Percentiles rank a stretch among this genome's conserved stretches.
phyloP scores from a whole-genome alignment of 495 filamentous ascomycete genomes.

The Xylaria cubensis region DNA sequence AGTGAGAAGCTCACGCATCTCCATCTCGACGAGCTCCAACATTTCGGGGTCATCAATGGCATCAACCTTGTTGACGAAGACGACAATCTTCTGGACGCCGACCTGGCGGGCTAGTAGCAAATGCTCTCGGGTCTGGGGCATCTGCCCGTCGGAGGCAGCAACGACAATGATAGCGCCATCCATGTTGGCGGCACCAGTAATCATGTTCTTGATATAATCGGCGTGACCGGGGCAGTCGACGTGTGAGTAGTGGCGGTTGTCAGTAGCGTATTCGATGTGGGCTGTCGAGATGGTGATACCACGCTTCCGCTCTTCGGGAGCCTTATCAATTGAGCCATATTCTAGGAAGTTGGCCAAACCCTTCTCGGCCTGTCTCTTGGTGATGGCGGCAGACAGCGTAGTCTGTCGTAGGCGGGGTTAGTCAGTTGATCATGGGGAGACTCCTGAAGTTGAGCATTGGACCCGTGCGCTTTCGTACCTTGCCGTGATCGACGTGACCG shows the following conservation, averaged over 20 bases:
- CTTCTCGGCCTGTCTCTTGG: constrained; percentile 93
- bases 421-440: not conserved
- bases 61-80: constrained; percentile 99
- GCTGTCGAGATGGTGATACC: constrained; percentile 99
- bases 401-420: constrained; percentile 65
- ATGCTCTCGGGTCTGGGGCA: constrained; percentile 99
- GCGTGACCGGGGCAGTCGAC: constrained; percentile 99
- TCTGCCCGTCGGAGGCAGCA: constrained; percentile 97
- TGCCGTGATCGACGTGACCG: constrained; percentile 99
- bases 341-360: constrained; percentile 92
- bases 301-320: constrained; percentile 98
- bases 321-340: constrained; percentile 98
- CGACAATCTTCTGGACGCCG: constrained; percentile 95
- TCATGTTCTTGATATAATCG: constrained; percentile 99
- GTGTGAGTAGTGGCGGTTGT: constrained; percentile 93
- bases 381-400: constrained; percentile 96
- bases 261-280: constrained; percentile 97
- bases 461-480: constrained; percentile 61
- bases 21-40: constrained; percentile 99
- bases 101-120: constrained; percentile 96
- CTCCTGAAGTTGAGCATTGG: not conserved
- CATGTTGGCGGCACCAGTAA: constrained; percentile 96
- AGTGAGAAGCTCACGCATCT: constrained; percentile 95
- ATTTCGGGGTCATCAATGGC: constrained; percentile 96
- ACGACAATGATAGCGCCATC: constrained; percentile 98